These are phyloP conservation scores for Gastrolobium bilobum DNA, from an alignment of 306 rosid species.

Conservation along the genomic window DNA sequence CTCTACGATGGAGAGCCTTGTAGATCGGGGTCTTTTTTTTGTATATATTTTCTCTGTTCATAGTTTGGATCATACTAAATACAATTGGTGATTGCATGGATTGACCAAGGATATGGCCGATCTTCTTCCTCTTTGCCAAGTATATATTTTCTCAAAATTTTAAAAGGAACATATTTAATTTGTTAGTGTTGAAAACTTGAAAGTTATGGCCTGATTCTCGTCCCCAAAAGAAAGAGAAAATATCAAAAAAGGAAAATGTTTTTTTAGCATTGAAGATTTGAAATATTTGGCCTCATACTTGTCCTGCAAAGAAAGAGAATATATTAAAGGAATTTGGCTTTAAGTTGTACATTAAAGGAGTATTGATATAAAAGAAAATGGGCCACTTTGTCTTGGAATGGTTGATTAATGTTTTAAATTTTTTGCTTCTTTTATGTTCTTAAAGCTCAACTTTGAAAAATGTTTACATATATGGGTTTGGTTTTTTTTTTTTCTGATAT, in stretches of 20 bases:
- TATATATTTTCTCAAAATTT: background rate
- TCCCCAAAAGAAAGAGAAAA: background rate
- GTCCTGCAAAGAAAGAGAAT: background rate
- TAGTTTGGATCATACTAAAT: constrained; percentile 26
- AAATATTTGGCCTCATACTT: background rate
- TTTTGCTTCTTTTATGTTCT: constrained; percentile 17
- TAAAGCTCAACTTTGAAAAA: constrained; percentile 21
- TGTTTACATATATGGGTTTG: constrained; percentile 12
- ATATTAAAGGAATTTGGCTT: constrained; percentile 3
- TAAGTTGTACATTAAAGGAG: background rate
- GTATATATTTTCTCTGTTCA: background rate
- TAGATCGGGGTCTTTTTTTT: no score
- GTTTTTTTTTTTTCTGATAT: constrained; percentile 22
- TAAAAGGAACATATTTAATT: background rate
- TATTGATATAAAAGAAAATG: constrained; percentile 2
- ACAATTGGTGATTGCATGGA: constrained; percentile 23
- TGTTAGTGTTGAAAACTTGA: background rate
- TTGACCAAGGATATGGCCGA: background rate
- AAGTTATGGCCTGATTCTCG: background rate
- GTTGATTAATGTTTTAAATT: constrained; percentile 19
- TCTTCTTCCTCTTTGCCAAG: background rate
- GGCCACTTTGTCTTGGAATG: constrained; percentile 23
- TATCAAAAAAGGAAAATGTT: background rate
- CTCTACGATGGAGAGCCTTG: no score
- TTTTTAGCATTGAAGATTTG: background rate